Evolutionary conservation across 805 yeast species (phyloP).

Genomic region (Cyberlindnera veronae): DNA sequence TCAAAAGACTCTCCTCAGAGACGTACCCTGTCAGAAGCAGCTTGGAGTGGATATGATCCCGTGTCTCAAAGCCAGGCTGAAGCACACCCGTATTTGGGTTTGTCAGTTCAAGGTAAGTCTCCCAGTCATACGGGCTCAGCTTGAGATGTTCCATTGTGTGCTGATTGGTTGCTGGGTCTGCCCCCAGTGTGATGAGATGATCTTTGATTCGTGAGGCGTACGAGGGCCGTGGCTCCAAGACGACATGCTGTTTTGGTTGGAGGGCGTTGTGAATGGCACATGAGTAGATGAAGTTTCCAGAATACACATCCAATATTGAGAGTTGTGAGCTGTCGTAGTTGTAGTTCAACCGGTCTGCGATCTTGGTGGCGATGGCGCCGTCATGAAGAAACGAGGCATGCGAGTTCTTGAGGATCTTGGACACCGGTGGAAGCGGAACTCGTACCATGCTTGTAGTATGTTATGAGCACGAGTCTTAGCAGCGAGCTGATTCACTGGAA

Average conservation of each 20-base stretch:
- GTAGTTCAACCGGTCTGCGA: conserved; percentile 47
- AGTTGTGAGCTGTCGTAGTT: conserved; percentile 31
- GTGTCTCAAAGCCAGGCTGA: conserved; percentile 32
- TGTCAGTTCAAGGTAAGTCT: conserved; percentile 48
- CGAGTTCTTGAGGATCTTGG: conserved; percentile 11
- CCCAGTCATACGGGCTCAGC: conserved; percentile 68
- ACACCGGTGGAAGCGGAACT: conserved; percentile 3
- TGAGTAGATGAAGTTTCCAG: conserved; percentile 60
- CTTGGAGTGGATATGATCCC: conserved; percentile 46
- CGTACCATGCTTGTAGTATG: conserved; percentile 3
- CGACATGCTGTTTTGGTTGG: conserved; percentile 58
- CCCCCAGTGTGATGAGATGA: conserved; percentile 2
- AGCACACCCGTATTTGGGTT: conserved; percentile 41
- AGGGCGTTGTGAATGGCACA: conserved; percentile 56
- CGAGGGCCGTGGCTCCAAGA: conserved; percentile 51
- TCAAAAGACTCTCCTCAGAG: conserved; percentile 61
- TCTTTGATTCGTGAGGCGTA: conserved; percentile 22
- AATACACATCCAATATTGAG: conserved; percentile 58
- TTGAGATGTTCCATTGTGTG: conserved; percentile 29
- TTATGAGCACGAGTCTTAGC: not conserved
- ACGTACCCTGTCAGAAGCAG: conserved; percentile 59
- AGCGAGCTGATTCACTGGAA: no score
- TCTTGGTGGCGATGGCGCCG: conserved; percentile 15
- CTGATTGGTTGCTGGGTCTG: not conserved
- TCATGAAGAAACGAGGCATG: conserved; percentile 11